These are phyloP conservation scores for Trypanosoma avium DNA, from an alignment of 208 protist species.

Conservation along the genomic window DNA sequence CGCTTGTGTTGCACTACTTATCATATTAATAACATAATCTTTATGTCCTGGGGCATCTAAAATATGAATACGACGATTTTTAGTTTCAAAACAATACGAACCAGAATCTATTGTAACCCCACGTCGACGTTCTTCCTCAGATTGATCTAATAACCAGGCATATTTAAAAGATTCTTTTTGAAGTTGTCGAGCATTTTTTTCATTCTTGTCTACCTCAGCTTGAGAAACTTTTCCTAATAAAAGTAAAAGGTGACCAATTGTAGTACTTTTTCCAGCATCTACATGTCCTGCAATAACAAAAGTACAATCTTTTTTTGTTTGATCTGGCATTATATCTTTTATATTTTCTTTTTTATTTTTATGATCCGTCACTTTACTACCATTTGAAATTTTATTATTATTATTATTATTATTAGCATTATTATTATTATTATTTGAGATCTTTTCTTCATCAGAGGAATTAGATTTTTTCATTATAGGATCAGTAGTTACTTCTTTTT, in stretches of 20 bases:
- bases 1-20: conserved; percentile 96
- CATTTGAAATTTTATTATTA: neutral
- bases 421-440: neutral
- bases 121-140: conserved; percentile 94
- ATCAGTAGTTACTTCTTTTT: neutral
- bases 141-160: conserved; percentile 95
- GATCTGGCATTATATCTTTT: conserved; percentile 17
- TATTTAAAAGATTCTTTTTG: conserved; percentile 96
- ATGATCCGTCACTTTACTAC: too few relatives aligned
- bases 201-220: conserved; percentile 85
- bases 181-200: conserved; percentile 68
- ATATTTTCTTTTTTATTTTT: conserved; percentile 7
- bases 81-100: conserved; percentile 92
- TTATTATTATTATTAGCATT: neutral
- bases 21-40: conserved; percentile 98
- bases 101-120: conserved; percentile 95
- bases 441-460: neutral
- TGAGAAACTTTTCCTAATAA: conserved; percentile 64
- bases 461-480: too few relatives aligned
- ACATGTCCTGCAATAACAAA: conserved; percentile 88
- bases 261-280: conserved; percentile 87
- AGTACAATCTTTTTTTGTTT: conserved; percentile 71
- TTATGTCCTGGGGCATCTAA: conserved; percentile 95
- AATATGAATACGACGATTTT: conserved; percentile 80
- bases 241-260: conserved; percentile 83